Base-by-base conservation (phyloP, 139 green algal genomes). In the Picochlorum sp. region DNA sequence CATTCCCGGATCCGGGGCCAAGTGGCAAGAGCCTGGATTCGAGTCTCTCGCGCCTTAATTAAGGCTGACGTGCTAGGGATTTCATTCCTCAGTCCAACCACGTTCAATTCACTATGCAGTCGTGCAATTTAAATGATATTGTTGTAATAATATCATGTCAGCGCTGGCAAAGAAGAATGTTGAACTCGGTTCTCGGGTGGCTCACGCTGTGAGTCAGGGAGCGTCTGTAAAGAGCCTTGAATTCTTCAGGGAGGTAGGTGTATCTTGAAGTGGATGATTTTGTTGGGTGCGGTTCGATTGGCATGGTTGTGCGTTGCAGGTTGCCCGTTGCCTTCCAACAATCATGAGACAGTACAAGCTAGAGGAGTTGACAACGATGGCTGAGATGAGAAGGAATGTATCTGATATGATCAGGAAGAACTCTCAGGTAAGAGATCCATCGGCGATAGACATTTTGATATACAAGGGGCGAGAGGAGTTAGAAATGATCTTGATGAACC, bases 381-480 rank as follows among this genome's bases (percentile, higher is more conserved):
- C 49, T 14, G 70, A 79, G 55, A 65, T 85, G 59, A 63, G 77
- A 5, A 26, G 56, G 11, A 82, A 80, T 56, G 23, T 85, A 23
- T 44, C 70, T 2, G 3, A 52, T n/a, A 15, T 82, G n/a, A 83
- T 85, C 57, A 60, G 60, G 23, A 47, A 76, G 54, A 55, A 82
- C 58, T 23, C 41, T 3, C 37, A 71, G 7, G 63, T 83, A 9
- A 63, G 18, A n/a, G 49, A 63, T 14, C 65, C 73, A 6, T 72
- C 89, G 80, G 85, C 84, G 0, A 56, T 90, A 23, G 84, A 94
- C 59, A 52, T 91, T 26, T 68, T 94, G 4, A 83, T 94, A 31
- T 94, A 90, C 76, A 94, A 94, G 66, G 87, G 84, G 6, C 68
- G 85, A 3, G 85, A 92, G 60, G 87, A 94, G 69, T 68, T 94